phyloP scores from a whole-genome alignment of 805 yeast species.

The Kazachstania viticola region DNA sequence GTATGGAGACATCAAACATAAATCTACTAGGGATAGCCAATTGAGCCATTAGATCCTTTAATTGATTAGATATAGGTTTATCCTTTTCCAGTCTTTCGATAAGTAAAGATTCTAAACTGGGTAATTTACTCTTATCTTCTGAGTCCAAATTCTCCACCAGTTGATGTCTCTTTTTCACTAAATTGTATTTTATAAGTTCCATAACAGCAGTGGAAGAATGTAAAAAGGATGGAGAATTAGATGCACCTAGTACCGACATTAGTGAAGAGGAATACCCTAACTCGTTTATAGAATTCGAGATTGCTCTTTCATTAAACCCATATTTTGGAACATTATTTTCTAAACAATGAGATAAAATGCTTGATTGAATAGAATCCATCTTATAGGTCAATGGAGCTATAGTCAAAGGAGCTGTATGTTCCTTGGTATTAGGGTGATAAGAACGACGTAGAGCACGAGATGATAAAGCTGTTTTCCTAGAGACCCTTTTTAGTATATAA shows the following conservation, averaged over 20 bases:
- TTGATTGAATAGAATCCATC: constrained; percentile 18
- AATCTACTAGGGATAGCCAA: constrained; percentile 54
- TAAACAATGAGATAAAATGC: constrained; percentile 18
- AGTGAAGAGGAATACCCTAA: constrained; percentile 18
- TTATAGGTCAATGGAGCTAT: constrained; percentile 19
- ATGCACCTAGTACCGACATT: constrained; percentile 21
- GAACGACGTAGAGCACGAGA: constrained; percentile 7
- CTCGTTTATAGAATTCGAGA: constrained; percentile 19
- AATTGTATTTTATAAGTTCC: constrained; percentile 46
- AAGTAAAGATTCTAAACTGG: constrained; percentile 32
- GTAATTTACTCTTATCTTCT: constrained; percentile 11
- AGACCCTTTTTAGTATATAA: too few relatives aligned
- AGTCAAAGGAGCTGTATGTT: constrained; percentile 11
- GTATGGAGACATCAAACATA: constrained; percentile 37
- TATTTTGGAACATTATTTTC: constrained; percentile 19
- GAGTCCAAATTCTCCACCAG: constrained; percentile 29
- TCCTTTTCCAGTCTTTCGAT: constrained; percentile 39
- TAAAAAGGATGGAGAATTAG: constrained; percentile 23
- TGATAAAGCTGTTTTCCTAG: too few relatives aligned
- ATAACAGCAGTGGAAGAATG: constrained; percentile 26
- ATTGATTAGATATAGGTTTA: constrained; percentile 25
- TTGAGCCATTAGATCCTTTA: constrained; percentile 36
- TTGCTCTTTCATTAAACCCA: constrained; percentile 25
- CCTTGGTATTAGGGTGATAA: constrained; percentile 19
- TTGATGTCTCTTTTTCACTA: constrained; percentile 37